Evolutionary conservation across 768 basidiomycete genomes (phyloP).

Genomic region (Cystoderma amianthinum): DNA sequence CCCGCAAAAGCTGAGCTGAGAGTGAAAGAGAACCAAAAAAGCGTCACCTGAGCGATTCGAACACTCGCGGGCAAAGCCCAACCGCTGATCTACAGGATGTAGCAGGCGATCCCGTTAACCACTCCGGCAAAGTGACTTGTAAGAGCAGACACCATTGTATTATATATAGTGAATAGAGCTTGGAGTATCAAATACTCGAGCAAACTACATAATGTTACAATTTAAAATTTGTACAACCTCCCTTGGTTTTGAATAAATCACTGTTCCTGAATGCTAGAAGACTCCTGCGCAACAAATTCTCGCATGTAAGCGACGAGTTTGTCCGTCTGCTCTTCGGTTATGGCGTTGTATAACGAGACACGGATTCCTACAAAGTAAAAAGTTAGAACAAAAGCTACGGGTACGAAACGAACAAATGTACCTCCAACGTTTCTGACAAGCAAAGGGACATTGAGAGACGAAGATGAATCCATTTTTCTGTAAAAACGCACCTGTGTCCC

Average conservation of each 20-base stretch:
- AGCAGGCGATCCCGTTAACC: slow-evolving; percentile 87
- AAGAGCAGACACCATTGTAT: no score
- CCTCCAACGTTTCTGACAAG: slow-evolving; percentile 11
- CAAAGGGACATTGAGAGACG: neutral
- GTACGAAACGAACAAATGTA: slow-evolving; percentile 1
- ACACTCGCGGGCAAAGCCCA: slow-evolving; percentile 46
- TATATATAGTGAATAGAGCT: no score
- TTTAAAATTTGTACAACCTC: no score
- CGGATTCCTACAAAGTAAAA: slow-evolving; percentile 72
- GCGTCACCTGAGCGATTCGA: slow-evolving; percentile 49
- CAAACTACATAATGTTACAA: no score
- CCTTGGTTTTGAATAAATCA: no score
- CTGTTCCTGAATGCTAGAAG: no score
- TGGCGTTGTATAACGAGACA: slow-evolving; percentile 84
- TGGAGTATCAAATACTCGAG: no score
- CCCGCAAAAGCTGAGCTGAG: no score
- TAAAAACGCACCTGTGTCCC: slow-evolving; percentile 74
- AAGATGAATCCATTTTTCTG: neutral
- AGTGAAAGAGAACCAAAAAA: slow-evolving; percentile 19
- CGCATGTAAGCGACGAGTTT: slow-evolving; percentile 51
- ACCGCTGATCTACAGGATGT: slow-evolving; percentile 29
- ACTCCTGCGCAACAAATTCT: slow-evolving; percentile 34
- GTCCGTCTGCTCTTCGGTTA: slow-evolving; percentile 70
- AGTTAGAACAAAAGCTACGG: slow-evolving; percentile 32
- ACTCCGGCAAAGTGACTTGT: slow-evolving; percentile 87